Percentiles rank a stretch among this genome's conserved stretches.
phyloP scores from a whole-genome alignment of 306 rosid species.

The Nissolia schottii region DNA sequence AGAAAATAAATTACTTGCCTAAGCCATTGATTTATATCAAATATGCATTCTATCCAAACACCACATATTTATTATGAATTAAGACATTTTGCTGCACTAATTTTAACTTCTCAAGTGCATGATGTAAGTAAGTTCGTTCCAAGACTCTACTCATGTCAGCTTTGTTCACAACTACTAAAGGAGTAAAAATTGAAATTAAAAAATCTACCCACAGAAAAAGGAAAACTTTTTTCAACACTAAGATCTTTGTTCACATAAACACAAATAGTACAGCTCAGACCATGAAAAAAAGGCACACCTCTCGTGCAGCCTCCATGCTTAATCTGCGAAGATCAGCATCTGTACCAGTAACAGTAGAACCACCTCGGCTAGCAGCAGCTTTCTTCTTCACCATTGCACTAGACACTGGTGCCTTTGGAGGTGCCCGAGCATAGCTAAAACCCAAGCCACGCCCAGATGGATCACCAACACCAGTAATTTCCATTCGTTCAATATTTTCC shows the following conservation, averaged over 20 bases:
- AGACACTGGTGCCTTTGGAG: constrained; percentile 80
- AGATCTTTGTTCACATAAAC: background rate
- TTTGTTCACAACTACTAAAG: background rate
- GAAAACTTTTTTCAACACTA: background rate
- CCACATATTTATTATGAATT: background rate
- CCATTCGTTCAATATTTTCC: constrained; percentile 90
- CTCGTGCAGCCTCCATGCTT: constrained; percentile 99
- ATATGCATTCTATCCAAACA: background rate
- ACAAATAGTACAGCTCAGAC: constrained; percentile 12
- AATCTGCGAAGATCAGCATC: constrained; percentile 99
- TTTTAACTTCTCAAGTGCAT: background rate
- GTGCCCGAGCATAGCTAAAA: constrained; percentile 83
- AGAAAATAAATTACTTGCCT: background rate
- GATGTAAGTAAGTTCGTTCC: background rate
- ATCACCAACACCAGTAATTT: constrained; percentile 96
- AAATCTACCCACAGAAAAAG: background rate
- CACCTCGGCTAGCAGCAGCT: constrained; percentile 64
- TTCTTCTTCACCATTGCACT: constrained; percentile 79
- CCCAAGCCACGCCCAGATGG: constrained; percentile 97
- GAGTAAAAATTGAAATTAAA: background rate
- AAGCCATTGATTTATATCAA: background rate
- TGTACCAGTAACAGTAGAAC: constrained; percentile 93
- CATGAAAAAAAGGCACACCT: constrained; percentile 46
- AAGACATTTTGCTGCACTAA: background rate
- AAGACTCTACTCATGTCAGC: background rate